Conservation (phyloP, 768 basidiomycete genomes). For the Panaeolus papilionaceus region DNA sequence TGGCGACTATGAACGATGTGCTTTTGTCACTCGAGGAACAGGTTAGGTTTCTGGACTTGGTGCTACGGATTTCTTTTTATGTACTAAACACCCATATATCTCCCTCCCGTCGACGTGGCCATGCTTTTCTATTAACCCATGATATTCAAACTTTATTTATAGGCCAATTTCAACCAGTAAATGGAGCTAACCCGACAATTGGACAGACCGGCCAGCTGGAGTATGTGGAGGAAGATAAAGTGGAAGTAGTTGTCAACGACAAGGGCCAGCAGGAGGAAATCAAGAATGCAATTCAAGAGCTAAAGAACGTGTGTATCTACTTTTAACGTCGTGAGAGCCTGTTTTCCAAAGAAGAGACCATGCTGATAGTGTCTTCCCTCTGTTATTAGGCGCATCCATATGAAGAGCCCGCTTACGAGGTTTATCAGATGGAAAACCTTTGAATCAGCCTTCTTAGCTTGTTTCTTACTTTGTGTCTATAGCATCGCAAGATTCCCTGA, state of each 20-base stretch:
- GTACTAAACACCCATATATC: background rate
- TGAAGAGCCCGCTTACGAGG: conserved; percentile 64
- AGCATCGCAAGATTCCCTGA: background rate
- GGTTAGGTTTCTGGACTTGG: conserved; percentile 40
- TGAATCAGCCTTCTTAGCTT: conserved; percentile 27
- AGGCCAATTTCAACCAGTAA: conserved; percentile 55
- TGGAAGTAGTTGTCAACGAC: conserved; percentile 56
- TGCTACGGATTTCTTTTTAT: background rate
- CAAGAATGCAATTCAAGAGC: conserved; percentile 44
- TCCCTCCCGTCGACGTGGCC: background rate
- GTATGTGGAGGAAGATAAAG: conserved; percentile 57
- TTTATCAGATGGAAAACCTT: conserved; percentile 54
- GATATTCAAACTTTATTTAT: conserved; percentile 15
- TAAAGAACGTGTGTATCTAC: conserved; percentile 49
- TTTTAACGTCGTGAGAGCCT: conserved; percentile 8
- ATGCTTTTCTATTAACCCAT: background rate
- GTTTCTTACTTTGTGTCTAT: background rate
- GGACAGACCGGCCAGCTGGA: conserved; percentile 50
- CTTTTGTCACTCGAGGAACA: conserved; percentile 59
- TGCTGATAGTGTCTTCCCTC: conserved; percentile 10
- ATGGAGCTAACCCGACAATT: conserved; percentile 50
- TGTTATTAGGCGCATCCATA: conserved; percentile 55
- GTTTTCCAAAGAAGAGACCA: conserved; percentile 11
- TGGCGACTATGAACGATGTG: conserved; percentile 57
- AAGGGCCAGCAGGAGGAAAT: conserved; percentile 42